phyloP scores from a whole-genome alignment of 176 grass and related monocot species.

The Echinochloa phyllopogon region DNA sequence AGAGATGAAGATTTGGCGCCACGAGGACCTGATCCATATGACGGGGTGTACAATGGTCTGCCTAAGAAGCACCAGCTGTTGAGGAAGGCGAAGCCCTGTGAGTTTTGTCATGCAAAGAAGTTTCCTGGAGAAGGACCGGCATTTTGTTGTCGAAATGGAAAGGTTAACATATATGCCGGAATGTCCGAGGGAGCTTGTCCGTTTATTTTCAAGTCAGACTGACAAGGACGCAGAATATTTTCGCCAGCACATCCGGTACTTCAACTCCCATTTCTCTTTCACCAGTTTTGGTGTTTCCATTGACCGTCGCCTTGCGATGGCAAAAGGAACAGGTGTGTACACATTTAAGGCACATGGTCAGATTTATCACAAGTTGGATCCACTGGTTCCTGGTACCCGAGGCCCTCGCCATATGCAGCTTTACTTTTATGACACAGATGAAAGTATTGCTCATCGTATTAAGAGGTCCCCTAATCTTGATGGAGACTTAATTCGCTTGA shows the following conservation, averaged over 20 bases:
- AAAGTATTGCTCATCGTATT: background rate
- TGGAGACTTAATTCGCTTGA: background rate
- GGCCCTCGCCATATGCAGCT: background rate
- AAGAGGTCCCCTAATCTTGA: background rate
- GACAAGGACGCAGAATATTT: background rate
- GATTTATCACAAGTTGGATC: background rate
- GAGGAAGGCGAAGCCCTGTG: background rate
- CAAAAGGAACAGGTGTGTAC: no score
- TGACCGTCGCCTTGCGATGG: background rate
- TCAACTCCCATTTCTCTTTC: background rate
- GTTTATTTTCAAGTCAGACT: background rate
- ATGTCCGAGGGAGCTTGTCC: rapidly evolving
- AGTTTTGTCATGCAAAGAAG: background rate
- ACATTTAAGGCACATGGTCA: background rate
- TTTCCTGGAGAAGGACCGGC: background rate
- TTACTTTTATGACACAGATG: background rate
- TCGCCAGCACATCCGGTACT: background rate
- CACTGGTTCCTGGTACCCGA: background rate
- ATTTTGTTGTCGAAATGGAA: background rate
- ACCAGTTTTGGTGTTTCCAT: background rate
- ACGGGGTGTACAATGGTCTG: no score
- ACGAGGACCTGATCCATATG: no score
- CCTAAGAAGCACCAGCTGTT: no score
- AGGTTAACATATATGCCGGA: background rate
- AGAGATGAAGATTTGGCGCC: no score